These are phyloP conservation scores for Penicillium desertorum DNA, from an alignment of 495 filamentous ascomycete genomes.

Conservation along the genomic window DNA sequence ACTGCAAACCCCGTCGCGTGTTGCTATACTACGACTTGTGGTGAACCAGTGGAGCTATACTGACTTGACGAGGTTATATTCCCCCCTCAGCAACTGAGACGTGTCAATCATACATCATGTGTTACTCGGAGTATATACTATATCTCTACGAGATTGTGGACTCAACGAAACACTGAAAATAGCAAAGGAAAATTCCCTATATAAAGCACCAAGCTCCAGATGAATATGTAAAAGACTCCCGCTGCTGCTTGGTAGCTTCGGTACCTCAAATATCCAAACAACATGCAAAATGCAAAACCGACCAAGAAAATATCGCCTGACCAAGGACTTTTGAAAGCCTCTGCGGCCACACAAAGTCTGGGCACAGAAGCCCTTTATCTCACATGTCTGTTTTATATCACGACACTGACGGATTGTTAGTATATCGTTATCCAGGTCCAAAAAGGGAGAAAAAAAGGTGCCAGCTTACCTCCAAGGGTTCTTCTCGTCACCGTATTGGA, in stretches of 20 bases:
- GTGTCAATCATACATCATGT: background rate
- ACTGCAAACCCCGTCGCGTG: background rate
- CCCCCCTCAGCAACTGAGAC: background rate
- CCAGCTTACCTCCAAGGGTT: constrained; percentile 72
- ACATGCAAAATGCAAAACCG: constrained; percentile 8
- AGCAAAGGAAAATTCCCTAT: constrained; percentile 4
- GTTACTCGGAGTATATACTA: background rate
- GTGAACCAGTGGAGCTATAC: background rate
- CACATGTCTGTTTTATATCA: constrained; percentile 23
- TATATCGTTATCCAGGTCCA: background rate
- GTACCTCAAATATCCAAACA: background rate
- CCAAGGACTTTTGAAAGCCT: constrained; percentile 5
- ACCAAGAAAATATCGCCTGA: background rate
- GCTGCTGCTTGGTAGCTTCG: background rate
- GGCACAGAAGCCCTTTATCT: constrained; percentile 6
- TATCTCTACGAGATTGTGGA: background rate
- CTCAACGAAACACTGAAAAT: background rate
- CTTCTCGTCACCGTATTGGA: constrained; percentile 91
- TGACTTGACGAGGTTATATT: background rate
- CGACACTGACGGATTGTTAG: constrained; percentile 29
- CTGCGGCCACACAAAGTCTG: constrained; percentile 2
- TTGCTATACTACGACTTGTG: background rate
- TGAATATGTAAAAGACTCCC: constrained; percentile 7
- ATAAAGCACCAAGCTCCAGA: constrained; percentile 4
- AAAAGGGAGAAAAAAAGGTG: background rate